These are phyloP conservation scores for Pichia sporocuriosa DNA, from an alignment of 805 yeast genomes.

Conservation along the genomic window DNA sequence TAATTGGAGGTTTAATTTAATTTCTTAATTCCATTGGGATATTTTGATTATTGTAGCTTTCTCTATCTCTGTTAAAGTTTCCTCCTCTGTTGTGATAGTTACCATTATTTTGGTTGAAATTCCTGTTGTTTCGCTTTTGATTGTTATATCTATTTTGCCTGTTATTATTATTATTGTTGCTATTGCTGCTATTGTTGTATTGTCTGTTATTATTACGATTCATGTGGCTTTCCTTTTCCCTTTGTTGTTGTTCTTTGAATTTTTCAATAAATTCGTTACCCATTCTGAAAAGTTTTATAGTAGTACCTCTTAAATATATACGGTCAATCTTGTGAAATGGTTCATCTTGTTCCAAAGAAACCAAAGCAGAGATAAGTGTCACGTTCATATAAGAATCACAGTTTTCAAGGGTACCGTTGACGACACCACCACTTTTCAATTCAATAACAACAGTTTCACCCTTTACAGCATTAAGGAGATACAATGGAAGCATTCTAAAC, in stretches of 20 bases:
- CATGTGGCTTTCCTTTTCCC: conserved; percentile 27
- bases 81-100: conserved; percentile 19
- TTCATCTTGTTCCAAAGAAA: conserved; percentile 55
- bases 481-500: conserved; percentile 71
- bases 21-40: background rate
- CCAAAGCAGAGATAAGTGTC: conserved; percentile 69
- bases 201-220: conserved; percentile 17
- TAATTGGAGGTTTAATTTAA: background rate
- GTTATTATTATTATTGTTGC: conserved; percentile 6
- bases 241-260: conserved; percentile 56
- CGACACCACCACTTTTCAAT: conserved; percentile 83
- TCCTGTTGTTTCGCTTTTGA: conserved; percentile 23
- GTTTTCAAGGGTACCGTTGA: conserved; percentile 75
- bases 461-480: conserved; percentile 83
- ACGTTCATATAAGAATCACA: conserved; percentile 97
- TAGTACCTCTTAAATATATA: conserved; percentile 78
- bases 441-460: conserved; percentile 84
- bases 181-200: conserved; percentile 9
- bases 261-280: conserved; percentile 73
- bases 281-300: conserved; percentile 69
- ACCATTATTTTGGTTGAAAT: conserved; percentile 15
- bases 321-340: conserved; percentile 59
- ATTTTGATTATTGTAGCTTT: background rate
- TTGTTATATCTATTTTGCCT: conserved; percentile 14
- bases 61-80: conserved; percentile 1